These are phyloP conservation scores for Podosphaera xanthii DNA, from an alignment of 2,329 filamentous ascomycete genomes.

Conservation along the genomic window DNA sequence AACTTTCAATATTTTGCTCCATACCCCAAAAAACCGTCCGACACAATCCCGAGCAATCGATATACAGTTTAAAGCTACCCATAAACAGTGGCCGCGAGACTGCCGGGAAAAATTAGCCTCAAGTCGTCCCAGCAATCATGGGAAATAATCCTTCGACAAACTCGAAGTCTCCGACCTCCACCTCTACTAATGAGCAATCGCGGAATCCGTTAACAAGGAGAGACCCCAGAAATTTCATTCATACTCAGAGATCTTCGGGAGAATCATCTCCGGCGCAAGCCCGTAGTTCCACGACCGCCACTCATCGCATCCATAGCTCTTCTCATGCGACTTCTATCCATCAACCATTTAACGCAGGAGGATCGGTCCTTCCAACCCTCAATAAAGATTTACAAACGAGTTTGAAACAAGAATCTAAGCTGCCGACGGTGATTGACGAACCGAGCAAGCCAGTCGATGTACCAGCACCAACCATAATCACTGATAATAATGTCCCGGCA, in stretches of 20 bases:
- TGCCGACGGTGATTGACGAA: slow-evolving; percentile 4
- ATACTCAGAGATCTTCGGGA: slow-evolving; percentile 32
- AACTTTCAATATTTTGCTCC: neutral
- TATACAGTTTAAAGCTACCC: neutral
- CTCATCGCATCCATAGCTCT: slow-evolving; percentile 13
- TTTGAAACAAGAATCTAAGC: slow-evolving; percentile 11
- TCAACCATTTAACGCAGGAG: slow-evolving; percentile 2
- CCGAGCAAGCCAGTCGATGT: slow-evolving; percentile 37
- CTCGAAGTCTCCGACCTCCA: slow-evolving; percentile 16
- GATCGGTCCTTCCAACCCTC: slow-evolving; percentile 5
- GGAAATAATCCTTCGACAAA: slow-evolving; percentile 23
- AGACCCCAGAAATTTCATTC: slow-evolving; percentile 29
- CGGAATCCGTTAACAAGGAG: slow-evolving; percentile 13
- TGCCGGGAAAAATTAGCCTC: neutral
- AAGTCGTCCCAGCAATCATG: slow-evolving; percentile 15
- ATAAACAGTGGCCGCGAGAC: slow-evolving; percentile 7
- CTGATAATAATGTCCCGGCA: slow-evolving; percentile 10
- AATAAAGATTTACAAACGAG: slow-evolving; percentile 8
- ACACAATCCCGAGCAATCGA: neutral
- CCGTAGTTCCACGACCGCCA: slow-evolving; percentile 13
- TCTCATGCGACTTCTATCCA: slow-evolving; percentile 2
- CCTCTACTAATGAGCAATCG: slow-evolving; percentile 11
- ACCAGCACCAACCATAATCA: slow-evolving; percentile 10
- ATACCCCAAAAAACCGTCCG: neutral
- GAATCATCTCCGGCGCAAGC: slow-evolving; percentile 39